Evolutionary conservation across 805 yeast species (phyloP).

Genomic region (Hanseniaspora nectarophila): DNA sequence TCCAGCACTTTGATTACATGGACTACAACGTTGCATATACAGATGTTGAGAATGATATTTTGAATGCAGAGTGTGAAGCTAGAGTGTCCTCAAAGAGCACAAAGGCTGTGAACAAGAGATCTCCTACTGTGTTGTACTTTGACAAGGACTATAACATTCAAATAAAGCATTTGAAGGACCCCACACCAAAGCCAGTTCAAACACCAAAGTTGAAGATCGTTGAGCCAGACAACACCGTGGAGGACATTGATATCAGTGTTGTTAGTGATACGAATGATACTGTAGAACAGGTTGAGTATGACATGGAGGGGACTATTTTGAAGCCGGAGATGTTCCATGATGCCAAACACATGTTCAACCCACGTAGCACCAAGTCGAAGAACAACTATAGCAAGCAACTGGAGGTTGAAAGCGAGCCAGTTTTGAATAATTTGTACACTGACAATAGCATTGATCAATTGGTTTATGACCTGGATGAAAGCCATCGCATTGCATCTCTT

Average conservation of each 20-base stretch:
- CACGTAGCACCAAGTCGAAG: constrained; percentile 5
- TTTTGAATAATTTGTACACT: constrained; percentile 11
- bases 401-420: constrained; percentile 16
- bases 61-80: background rate
- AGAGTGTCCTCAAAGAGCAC: background rate
- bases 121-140: background rate
- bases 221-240: background rate
- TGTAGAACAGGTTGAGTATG: background rate
- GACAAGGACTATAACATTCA: constrained; percentile 1
- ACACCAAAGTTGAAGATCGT: background rate
- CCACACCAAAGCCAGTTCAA: background rate
- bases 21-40: constrained; percentile 1
- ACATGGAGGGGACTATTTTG: background rate
- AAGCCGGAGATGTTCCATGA: background rate
- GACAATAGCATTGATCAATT: constrained; percentile 18
- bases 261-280: background rate
- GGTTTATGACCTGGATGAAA: constrained; percentile 19
- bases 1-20: constrained; percentile 3
- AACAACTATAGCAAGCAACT: constrained; percentile 10
- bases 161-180: background rate
- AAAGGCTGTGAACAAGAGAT: background rate
- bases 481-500: constrained; percentile 19
- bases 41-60: background rate
- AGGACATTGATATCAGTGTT: background rate
- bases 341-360: constrained; percentile 6